Conservation (phyloP, 345 rosid genomes). For the Eucalyptus guilfoylei region DNA sequence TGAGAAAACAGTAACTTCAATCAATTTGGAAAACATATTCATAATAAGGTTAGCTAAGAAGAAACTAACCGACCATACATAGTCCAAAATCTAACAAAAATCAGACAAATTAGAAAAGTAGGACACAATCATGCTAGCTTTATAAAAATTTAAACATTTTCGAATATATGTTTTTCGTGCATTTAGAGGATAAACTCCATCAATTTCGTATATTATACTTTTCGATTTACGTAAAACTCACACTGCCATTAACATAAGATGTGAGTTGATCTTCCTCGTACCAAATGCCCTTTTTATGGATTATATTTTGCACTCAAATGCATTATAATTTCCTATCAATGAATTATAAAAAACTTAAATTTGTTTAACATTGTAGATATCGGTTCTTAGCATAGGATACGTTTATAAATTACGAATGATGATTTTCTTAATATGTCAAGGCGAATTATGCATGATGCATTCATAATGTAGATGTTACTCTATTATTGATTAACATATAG, state of each 20-base stretch:
- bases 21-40: not conserved
- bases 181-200: not conserved
- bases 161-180: fast-evolving
- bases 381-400: not conserved
- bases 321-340: not conserved
- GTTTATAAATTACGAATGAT: not conserved
- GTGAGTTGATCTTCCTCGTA: not conserved
- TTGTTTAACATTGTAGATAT: not conserved
- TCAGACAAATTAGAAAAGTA: not conserved
- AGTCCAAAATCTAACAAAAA: not conserved
- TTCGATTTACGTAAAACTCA: not conserved
- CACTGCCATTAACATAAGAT: not conserved
- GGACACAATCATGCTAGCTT: not conserved
- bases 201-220: not conserved
- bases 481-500: not conserved
- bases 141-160: not conserved
- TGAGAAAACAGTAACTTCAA: not conserved
- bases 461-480: not conserved
- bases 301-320: not conserved
- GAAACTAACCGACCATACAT: not conserved
- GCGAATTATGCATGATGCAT: not conserved
- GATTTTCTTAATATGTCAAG: not conserved
- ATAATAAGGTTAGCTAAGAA: not conserved
- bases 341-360: not conserved
- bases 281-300: not conserved